Conservation (phyloP, 805 yeast genomes). For the Lipomyces lipofer region DNA sequence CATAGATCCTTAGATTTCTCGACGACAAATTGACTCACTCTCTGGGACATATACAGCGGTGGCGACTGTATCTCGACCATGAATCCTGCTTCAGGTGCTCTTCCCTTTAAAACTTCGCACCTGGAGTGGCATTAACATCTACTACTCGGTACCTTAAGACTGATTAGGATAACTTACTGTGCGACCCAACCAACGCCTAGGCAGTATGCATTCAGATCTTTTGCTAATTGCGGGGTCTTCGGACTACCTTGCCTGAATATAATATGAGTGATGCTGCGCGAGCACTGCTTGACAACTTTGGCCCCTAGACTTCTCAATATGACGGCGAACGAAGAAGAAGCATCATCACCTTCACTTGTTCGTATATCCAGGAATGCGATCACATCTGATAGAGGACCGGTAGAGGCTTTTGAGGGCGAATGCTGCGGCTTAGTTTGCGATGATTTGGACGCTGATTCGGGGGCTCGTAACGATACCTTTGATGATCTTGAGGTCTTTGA, state of each 20-base stretch:
- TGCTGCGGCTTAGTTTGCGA: neutral
- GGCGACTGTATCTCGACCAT: slow-evolving; percentile 1
- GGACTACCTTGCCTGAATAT: slow-evolving; percentile 30
- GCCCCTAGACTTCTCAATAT: slow-evolving; percentile 30
- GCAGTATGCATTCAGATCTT: slow-evolving; percentile 10
- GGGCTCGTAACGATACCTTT: neutral
- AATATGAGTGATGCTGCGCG: slow-evolving; percentile 27
- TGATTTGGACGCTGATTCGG: neutral
- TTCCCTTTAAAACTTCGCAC: slow-evolving; percentile 10
- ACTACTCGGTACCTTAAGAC: neutral
- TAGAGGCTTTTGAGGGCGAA: neutral
- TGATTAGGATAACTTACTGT: slow-evolving; percentile 18
- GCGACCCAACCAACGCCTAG: slow-evolving; percentile 30
- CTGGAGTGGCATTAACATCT: slow-evolving; percentile 4
- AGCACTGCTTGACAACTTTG: slow-evolving; percentile 9
- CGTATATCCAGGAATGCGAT: slow-evolving; percentile 27
- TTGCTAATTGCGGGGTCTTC: slow-evolving; percentile 21
- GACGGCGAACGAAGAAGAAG: slow-evolving; percentile 22
- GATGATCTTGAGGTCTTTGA: neutral
- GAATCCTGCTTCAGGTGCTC: slow-evolving; percentile 17
- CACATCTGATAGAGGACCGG: slow-evolving; percentile 16
- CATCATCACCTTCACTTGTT: slow-evolving; percentile 28
- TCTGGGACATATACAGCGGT: slow-evolving; percentile 7
- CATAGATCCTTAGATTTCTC: neutral
- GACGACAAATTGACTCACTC: slow-evolving; percentile 2